Base-by-base conservation (phyloP, 345 rosid species). In the Carallia pectinifolia region DNA sequence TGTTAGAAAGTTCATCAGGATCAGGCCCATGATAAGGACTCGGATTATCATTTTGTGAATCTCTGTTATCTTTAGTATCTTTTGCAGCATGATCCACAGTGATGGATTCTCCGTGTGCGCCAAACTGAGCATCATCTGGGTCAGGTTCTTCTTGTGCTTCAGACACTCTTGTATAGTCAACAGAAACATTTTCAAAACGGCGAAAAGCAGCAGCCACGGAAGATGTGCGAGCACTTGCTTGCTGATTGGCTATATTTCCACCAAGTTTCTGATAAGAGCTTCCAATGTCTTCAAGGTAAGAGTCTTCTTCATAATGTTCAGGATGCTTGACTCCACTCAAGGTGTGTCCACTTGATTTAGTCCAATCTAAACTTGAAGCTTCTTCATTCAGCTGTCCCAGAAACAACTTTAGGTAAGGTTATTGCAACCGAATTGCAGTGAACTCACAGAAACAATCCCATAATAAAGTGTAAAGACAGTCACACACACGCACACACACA, bases 121-220 rank as follows among this genome's bases (percentile, higher is more conserved):
- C 61, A 30, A 53, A 59, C 62, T 58, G 70, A n/a, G 87, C 73
- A 74, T 86, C 87, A 84, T 89, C 90, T 33, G 81, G 86, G 54
- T 87, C 90, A 62, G 91, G 86, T 78, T 89, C 95, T 64, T 77
- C 82, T 12, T 72, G 71, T 7, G 55, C 78, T 80, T 82, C 81
- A 60, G 84, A 77, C 70, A 27, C 71, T 53, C 64, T 74, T 9
- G 36, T 52, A 76, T 6, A 47, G 60, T 68, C 66, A 27, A 39
- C 71, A 72, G 81, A 75, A 53, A 80, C 71, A 48, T 68, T 67
- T 67, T 73, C 83, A 55, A 84, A 70, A 73, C 96, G 93, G 53
- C 56, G 83, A 82, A 78, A 90, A 58, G 98, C 99, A 86, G 99
- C 99, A 77, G 87, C 83, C 70, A 89, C 94, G 13, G 98, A 90